phyloP scores from a whole-genome alignment of 2,329 filamentous ascomycete species.

The Sporothrix globosa region DNA sequence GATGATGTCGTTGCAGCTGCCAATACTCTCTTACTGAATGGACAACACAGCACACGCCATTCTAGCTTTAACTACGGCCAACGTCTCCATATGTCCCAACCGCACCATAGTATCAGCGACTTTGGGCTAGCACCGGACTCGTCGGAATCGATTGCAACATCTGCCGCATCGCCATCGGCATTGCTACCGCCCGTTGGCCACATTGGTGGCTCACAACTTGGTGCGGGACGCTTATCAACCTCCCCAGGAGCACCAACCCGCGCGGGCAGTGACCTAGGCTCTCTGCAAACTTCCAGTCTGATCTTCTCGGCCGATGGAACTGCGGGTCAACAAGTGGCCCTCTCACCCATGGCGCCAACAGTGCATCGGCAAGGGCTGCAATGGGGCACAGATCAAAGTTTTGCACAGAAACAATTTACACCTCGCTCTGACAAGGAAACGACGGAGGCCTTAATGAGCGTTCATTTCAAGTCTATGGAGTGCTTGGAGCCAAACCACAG shows the following conservation, averaged over 20 bases:
- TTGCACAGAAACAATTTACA: slow-evolving; percentile 58
- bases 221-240: background rate
- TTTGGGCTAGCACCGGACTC: slow-evolving; percentile 7
- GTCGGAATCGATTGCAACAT: background rate
- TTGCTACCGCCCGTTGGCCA: slow-evolving; percentile 1
- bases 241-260: background rate
- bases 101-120: slow-evolving; percentile 36
- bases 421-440: slow-evolving; percentile 61
- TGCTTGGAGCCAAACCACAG: slow-evolving; percentile 62
- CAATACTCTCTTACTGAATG: slow-evolving; percentile 52
- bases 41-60: slow-evolving; percentile 38
- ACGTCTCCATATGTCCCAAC: slow-evolving; percentile 38
- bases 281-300: background rate
- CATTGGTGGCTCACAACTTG: background rate
- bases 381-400: slow-evolving; percentile 68
- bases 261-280: background rate
- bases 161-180: background rate
- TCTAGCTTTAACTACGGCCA: slow-evolving; percentile 14
- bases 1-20: slow-evolving; percentile 64
- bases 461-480: slow-evolving; percentile 59
- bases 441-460: slow-evolving; percentile 58
- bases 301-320: background rate
- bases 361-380: slow-evolving; percentile 38
- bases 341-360: background rate
- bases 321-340: background rate